Base-by-base conservation (phyloP, 192 early-diverging fungal species). In the Kappamyces sp. region DNA sequence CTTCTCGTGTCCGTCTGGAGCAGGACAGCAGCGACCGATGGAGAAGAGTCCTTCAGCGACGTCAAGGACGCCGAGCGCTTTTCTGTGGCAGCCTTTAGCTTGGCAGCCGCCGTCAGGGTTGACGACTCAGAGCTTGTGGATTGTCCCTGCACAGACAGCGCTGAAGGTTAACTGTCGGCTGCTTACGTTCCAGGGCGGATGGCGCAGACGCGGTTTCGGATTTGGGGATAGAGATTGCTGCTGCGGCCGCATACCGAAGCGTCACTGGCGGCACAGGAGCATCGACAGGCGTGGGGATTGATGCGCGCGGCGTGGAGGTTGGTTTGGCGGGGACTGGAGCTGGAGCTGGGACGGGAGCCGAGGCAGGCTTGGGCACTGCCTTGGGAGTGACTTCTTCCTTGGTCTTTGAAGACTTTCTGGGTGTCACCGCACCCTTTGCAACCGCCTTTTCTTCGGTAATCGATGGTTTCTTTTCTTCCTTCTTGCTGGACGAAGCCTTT, bases 331-430 rank as follows among this genome's bases (percentile, higher is more conserved):
- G 12, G 22, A 42, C 43, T 39, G 60, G 43, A 9, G 60, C 42
- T 32, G 61, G 47, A 29, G 69, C 66, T 50, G 14, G 61, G 12
- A 32, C 22, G 30, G 53, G 8, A 55, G 34, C 53, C 34, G 12
- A 0, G 53, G 39, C 45, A 41, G 62, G 22, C 33, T 52, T 37
- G 9, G 62, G 53, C 29, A 42, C 50, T 2, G 35, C 35, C 22
- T 59, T 54, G 42, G 58, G 42, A 22, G 36, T 45, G 4, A 9
- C 11, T 9, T 22, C 37, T 31, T 64, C 38, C 30, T 41, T 14
- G 6, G 49, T 15, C 47, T 46, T 50, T 61, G 63, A 4, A 55
- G 57, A 61, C 51, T 65, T 22, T 6, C 43, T 34, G 33, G 63
- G 63, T 2, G 63, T 61, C 29, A 51, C 49, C 22, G 34, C 63